Evolutionary conservation across 257 asterid species (phyloP).

Genomic region (Solanum boliviense): DNA sequence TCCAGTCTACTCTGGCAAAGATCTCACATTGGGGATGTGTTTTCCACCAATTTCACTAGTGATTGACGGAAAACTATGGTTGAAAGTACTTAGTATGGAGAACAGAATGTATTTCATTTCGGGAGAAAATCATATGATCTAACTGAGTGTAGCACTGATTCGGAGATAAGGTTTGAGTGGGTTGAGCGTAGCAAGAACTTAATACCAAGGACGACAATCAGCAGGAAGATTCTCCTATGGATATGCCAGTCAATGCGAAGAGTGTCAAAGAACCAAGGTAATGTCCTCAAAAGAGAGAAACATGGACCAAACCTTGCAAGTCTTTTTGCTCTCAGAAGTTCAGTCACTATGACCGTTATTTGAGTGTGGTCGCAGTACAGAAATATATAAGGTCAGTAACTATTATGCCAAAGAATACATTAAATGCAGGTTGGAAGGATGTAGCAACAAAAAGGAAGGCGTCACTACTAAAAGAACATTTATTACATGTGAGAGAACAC

Average conservation of each 20-base stretch:
- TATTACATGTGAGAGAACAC: background rate
- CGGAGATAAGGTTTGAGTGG: background rate
- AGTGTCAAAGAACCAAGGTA: background rate
- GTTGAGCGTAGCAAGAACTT: background rate
- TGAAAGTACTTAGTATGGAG: background rate
- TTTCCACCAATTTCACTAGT: background rate
- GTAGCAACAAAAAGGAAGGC: background rate
- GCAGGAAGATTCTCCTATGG: background rate
- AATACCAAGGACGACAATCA: background rate
- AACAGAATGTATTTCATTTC: background rate
- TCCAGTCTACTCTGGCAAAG: background rate
- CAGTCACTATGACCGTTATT: background rate
- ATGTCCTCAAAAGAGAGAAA: background rate
- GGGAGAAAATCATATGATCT: background rate
- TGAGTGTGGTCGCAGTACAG: background rate
- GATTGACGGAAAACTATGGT: background rate
- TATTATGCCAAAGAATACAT: background rate
- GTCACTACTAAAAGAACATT: background rate
- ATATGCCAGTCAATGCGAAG: background rate
- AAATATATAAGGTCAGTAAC: background rate
- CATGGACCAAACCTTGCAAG: background rate
- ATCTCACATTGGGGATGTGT: background rate
- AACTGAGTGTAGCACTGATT: background rate
- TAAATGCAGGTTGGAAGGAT: background rate
- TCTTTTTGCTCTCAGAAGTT: background rate